Conservation (phyloP, 169 alveolate genomes). For the Miamiensis avidus region DNA sequence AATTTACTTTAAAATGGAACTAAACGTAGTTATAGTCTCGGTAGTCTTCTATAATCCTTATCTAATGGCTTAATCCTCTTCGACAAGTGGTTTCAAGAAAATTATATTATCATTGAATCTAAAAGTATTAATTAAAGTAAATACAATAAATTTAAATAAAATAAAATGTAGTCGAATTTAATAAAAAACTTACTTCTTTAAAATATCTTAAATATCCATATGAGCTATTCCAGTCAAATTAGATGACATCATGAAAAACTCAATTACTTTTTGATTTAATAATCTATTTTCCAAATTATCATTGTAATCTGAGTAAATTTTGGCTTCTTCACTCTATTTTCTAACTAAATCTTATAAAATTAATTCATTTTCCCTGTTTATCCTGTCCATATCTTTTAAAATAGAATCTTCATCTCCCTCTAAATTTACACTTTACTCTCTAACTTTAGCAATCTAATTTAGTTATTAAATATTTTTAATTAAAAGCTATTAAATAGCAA, state of each 20-base stretch:
- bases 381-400: constrained; percentile 33
- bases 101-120: constrained; percentile 38
- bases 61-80: constrained; percentile 46
- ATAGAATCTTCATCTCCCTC: constrained; percentile 28
- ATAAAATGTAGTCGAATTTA: too few relatives aligned
- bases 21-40: constrained; percentile 36
- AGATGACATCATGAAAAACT: constrained; percentile 27
- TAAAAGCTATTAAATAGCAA: neutral
- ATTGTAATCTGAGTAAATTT: constrained; percentile 27
- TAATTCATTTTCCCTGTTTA: constrained; percentile 20
- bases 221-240: constrained; percentile 27
- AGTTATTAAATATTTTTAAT: neutral
- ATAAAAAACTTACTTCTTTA: neutral
- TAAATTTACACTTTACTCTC: constrained; percentile 1
- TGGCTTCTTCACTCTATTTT: constrained; percentile 45
- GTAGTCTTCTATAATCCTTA: constrained; percentile 40
- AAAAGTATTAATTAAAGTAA: too few relatives aligned
- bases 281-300: constrained; percentile 39
- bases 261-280: constrained; percentile 25
- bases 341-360: constrained; percentile 37
- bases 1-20: constrained; percentile 27
- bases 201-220: constrained; percentile 36
- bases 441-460: constrained; percentile 18
- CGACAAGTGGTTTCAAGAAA: constrained; percentile 40
- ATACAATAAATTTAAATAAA: too few relatives aligned